Percentiles rank a stretch among this genome's conserved stretches.
These are phyloP conservation scores for Epichloe bromicola DNA, from an alignment of 2,329 filamentous ascomycete species.

Conservation along the genomic window DNA sequence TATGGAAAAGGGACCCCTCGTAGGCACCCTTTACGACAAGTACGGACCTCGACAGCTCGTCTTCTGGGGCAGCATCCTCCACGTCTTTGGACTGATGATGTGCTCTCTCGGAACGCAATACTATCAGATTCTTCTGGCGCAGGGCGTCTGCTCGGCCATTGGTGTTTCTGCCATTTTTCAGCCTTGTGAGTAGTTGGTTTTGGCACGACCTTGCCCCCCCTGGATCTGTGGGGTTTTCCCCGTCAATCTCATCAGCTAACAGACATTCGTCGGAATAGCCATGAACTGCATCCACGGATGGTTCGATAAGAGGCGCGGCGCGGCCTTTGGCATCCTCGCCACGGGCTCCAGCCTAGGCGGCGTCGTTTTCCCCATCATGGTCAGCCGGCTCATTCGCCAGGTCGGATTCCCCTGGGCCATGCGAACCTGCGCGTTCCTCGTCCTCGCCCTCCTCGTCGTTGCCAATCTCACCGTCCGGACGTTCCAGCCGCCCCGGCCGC, in stretches of 20 bases:
- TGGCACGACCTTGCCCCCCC: neutral
- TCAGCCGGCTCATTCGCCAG: conserved; percentile 15
- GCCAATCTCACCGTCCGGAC: conserved; percentile 16
- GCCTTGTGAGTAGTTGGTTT: conserved; percentile 6
- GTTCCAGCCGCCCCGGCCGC: conserved; percentile 10
- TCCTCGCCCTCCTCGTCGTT: conserved; percentile 17
- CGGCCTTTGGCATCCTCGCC: conserved; percentile 14
- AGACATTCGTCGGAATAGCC: conserved; percentile 2
- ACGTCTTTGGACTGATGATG: conserved; percentile 49
- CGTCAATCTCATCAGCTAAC: neutral
- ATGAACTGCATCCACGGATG: conserved; percentile 13
- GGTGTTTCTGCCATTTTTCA: conserved; percentile 17
- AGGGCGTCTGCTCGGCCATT: conserved; percentile 19
- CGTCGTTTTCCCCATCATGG: conserved; percentile 21
- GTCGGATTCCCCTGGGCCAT: conserved; percentile 21
- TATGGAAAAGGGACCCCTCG: conserved; percentile 31
- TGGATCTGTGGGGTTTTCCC: neutral
- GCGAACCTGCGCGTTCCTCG: conserved; percentile 15
- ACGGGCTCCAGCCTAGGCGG: conserved; percentile 19
- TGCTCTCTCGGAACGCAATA: conserved; percentile 28
- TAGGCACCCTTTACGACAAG: conserved; percentile 46
- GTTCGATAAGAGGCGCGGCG: conserved; percentile 13
- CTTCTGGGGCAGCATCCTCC: conserved; percentile 33
- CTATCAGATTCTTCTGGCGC: conserved; percentile 22
- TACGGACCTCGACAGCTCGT: conserved; percentile 43